phyloP scores from a whole-genome alignment of 306 rosid species.

The Fragaria vesca region DNA sequence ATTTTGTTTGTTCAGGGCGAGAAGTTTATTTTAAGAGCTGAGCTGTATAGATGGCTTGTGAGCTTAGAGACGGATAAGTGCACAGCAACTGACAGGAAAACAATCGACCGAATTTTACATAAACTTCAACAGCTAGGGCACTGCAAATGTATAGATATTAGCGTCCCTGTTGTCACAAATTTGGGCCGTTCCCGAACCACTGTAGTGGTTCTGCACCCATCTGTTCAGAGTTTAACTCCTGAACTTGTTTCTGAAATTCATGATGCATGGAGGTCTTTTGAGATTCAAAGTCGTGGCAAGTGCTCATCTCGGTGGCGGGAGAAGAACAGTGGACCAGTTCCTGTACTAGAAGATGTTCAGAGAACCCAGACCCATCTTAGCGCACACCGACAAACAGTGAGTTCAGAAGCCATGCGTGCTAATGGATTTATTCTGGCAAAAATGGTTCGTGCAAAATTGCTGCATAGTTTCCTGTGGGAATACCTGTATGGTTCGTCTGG shows the following conservation, averaged over 20 bases:
- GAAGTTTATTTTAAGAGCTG: constrained; percentile 70
- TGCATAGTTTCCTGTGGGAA: constrained; percentile 86
- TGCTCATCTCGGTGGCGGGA: constrained; percentile 38
- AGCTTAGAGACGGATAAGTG: constrained; percentile 71
- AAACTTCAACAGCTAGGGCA: constrained; percentile 67
- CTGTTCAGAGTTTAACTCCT: constrained; percentile 51
- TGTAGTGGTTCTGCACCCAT: constrained; percentile 76
- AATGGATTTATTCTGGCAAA: constrained; percentile 91
- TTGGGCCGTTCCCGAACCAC: constrained; percentile 46
- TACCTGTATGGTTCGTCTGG: constrained; percentile 44
- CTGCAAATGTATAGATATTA: constrained; percentile 65
- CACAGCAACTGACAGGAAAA: constrained; percentile 65
- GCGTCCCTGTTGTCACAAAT: constrained; percentile 63
- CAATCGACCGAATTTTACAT: constrained; percentile 61
- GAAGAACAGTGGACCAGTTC: constrained; percentile 52
- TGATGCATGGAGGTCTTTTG: constrained; percentile 69
- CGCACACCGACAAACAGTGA: constrained; percentile 44
- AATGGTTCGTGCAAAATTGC: constrained; percentile 90
- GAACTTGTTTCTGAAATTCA: constrained; percentile 76
- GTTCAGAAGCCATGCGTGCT: constrained; percentile 73
- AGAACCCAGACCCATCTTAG: constrained; percentile 43
- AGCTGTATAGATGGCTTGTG: constrained; percentile 69
- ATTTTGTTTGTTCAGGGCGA: constrained; percentile 50
- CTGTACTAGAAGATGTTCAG: constrained; percentile 69
- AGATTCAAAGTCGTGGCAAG: constrained; percentile 55